These are phyloP conservation scores for Zasmidium cellare DNA, from an alignment of 2,329 filamentous ascomycete genomes.

Conservation along the genomic window DNA sequence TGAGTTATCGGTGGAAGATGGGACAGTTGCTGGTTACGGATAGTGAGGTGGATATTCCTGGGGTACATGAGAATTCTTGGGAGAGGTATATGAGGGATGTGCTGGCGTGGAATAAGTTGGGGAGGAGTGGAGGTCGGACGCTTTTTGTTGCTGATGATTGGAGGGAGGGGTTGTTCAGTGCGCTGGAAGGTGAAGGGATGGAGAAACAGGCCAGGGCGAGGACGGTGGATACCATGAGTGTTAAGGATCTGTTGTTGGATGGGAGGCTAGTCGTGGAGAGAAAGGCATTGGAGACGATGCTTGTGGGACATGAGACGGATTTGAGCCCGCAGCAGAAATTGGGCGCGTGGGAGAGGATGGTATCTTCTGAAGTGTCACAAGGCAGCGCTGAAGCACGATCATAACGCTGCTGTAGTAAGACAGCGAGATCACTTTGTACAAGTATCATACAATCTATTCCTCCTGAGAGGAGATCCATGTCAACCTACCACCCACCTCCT, in stretches of 20 bases:
- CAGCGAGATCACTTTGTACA: slow-evolving; percentile 6
- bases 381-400: background rate
- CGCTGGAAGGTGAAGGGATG: slow-evolving; percentile 62
- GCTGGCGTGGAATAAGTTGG: slow-evolving; percentile 70
- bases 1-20: slow-evolving; percentile 85
- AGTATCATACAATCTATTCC: slow-evolving; percentile 6
- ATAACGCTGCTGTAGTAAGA: background rate
- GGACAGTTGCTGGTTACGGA: slow-evolving; percentile 87
- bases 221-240: slow-evolving; percentile 74
- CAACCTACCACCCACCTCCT: slow-evolving; percentile 4
- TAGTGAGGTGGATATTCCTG: slow-evolving; percentile 63
- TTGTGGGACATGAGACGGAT: slow-evolving; percentile 71
- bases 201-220: slow-evolving; percentile 67
- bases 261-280: slow-evolving; percentile 86
- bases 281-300: slow-evolving; percentile 71
- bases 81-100: slow-evolving; percentile 66
- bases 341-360: slow-evolving; percentile 2
- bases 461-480: background rate
- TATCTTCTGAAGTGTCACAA: background rate
- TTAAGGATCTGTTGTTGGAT: slow-evolving; percentile 88
- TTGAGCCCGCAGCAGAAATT: slow-evolving; percentile 13
- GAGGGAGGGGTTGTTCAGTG: slow-evolving; percentile 64
- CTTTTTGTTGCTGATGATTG: slow-evolving; percentile 69
- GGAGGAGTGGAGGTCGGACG: slow-evolving; percentile 63
- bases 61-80: slow-evolving; percentile 44